Percentiles rank a stretch among this genome's conserved stretches.
phyloP scores from a whole-genome alignment of 2,329 filamentous ascomycete genomes.

The Paecilomyces formosus region DNA sequence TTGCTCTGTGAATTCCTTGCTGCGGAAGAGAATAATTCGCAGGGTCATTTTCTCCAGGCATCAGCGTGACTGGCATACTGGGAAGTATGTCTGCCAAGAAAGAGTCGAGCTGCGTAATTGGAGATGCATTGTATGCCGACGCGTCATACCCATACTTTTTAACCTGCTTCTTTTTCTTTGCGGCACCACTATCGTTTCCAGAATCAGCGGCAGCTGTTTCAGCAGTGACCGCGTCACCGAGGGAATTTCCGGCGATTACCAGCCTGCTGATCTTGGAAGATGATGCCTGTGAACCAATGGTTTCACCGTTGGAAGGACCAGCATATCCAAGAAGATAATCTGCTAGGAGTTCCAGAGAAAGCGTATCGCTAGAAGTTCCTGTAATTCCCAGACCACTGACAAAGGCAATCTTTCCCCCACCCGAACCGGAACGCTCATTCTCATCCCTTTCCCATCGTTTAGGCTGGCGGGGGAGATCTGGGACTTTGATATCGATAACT shows the following conservation, averaged over 20 bases:
- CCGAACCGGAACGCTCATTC: slow-evolving; percentile 37
- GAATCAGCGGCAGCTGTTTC: slow-evolving; percentile 27
- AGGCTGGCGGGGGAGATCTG: slow-evolving; percentile 77
- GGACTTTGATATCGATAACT: slow-evolving; percentile 80
- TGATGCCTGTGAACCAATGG: slow-evolving; percentile 41
- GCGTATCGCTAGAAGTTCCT: slow-evolving; percentile 63
- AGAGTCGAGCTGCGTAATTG: slow-evolving; percentile 73
- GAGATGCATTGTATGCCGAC: slow-evolving; percentile 75
- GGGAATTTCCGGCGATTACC: slow-evolving; percentile 86
- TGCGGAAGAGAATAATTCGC: slow-evolving; percentile 87
- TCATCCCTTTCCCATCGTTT: slow-evolving; percentile 65
- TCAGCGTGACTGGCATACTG: slow-evolving; percentile 77
- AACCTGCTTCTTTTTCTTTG: slow-evolving; percentile 41
- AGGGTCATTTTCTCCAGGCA: slow-evolving; percentile 78
- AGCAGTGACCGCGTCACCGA: slow-evolving; percentile 41
- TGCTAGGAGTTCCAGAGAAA: slow-evolving; percentile 68
- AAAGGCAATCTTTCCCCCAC: slow-evolving; percentile 64
- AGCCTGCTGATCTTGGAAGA: slow-evolving; percentile 64
- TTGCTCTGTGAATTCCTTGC: slow-evolving; percentile 84
- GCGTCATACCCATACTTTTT: slow-evolving; percentile 96
- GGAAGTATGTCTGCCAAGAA: slow-evolving; percentile 77
- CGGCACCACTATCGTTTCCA: slow-evolving; percentile 15
- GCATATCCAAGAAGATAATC: slow-evolving; percentile 87
- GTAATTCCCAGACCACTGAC: slow-evolving; percentile 84
- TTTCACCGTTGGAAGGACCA: slow-evolving; percentile 37